These are phyloP conservation scores for Phoma sp. DNA, from an alignment of 2,329 filamentous ascomycete species.

Conservation along the genomic window DNA sequence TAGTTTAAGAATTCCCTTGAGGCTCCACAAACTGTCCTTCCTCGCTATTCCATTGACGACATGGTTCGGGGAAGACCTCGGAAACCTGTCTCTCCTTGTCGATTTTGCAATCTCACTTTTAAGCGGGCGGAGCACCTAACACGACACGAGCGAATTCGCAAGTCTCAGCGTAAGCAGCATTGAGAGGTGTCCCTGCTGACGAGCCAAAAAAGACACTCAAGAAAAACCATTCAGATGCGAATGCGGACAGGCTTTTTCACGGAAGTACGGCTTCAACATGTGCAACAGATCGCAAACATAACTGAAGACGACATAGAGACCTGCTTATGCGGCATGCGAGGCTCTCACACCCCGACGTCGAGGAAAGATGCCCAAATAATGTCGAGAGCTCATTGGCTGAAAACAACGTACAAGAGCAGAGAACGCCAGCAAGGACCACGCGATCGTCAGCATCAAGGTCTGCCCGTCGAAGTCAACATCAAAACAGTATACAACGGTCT, in stretches of 20 bases:
- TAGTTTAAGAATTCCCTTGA: too few species aligned
- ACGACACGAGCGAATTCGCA: neutral
- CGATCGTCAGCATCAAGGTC: neutral
- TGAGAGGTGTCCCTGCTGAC: neutral
- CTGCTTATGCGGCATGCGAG: neutral
- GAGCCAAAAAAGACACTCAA: neutral
- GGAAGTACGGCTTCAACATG: neutral
- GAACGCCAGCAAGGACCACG: neutral
- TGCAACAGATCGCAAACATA: neutral
- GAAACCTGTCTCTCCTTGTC: neutral
- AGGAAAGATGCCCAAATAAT: neutral
- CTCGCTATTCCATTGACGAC: neutral
- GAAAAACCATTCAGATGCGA: neutral
- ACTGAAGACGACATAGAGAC: neutral
- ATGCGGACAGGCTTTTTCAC: neutral
- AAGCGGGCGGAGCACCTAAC: neutral
- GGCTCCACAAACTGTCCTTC: too few species aligned
- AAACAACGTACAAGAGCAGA: neutral
- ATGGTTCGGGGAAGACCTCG: conserved; percentile 1
- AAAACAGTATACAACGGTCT: neutral
- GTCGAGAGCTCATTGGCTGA: neutral
- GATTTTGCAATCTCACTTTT: neutral
- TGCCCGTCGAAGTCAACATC: neutral
- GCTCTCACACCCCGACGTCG: neutral
- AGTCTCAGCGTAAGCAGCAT: neutral